Base-by-base conservation (phyloP, 495 filamentous ascomycete species). In the Zalerion maritima region DNA sequence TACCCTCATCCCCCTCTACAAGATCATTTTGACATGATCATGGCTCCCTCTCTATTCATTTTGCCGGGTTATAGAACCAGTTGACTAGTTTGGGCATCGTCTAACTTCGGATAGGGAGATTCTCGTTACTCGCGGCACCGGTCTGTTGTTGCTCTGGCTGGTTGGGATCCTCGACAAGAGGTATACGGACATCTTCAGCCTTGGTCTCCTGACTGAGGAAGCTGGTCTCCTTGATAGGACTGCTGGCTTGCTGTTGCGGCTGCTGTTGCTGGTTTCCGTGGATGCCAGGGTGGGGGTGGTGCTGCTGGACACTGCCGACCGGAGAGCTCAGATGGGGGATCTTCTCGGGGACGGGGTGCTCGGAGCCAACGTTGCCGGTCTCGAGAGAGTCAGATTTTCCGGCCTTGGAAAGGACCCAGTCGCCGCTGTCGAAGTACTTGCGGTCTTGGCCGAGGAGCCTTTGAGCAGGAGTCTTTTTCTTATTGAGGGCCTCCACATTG, bases 381-480 rank as follows among this genome's bases (percentile, higher is more conserved):
- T 87, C 89, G 44, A 87, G 78, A 50, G 89, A 81, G 36, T 85
- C 80, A 50, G 84, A 84, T 58, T 96, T 97, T 52, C 91, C 89
- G 25, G 89, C 91, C 66, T 97, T 96, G 56, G 79, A 87, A 59
- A 96, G 78, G 47, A 89, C 91, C 41, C 96, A 96, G 59, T 96
- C 87, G 44, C 87, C 87, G 30, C 77, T 84, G 66, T 97, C 89
- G 56, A 97, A 97, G 62, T 94, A 97, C 64, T 96, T 97, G 57
- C 91, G 86, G 53, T 93, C 86, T 71, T 93, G 41, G n/a, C n/a
- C n/a, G n/a, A n/a, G n/a, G n/a, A n/a, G n/a, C n/a, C n/a, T n/a
- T n/a, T n/a, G n/a, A n/a, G n/a, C n/a, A n/a, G n/a, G n/a, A n/a
- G n/a, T n/a, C n/a, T n/a, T n/a, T n/a, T n/a, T n/a, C n/a, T n/a